Evolutionary conservation across 345 rosid genomes (phyloP).

Genomic region (Lenwebbia sp.): DNA sequence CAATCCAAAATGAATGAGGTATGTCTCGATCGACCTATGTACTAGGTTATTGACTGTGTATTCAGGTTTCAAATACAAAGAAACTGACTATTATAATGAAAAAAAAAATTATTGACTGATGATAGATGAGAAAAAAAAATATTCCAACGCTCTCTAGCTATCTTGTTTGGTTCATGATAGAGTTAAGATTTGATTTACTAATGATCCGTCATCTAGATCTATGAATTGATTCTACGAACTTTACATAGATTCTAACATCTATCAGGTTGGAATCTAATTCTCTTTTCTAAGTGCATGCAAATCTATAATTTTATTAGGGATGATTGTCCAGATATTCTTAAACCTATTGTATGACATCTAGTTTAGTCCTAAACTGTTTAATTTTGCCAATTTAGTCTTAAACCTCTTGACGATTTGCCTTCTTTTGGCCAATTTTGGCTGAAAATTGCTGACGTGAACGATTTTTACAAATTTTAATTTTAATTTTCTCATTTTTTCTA

Average conservation of each 20-base stretch:
- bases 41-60: background rate
- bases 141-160: background rate
- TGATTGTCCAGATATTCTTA: background rate
- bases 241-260: background rate
- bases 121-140: background rate
- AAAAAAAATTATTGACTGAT: background rate
- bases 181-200: background rate
- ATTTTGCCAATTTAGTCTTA: no score
- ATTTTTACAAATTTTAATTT: no score
- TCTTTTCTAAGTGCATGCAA: background rate
- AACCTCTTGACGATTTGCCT: no score
- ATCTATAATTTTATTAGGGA: background rate
- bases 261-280: background rate
- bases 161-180: background rate
- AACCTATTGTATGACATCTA: background rate
- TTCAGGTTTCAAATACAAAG: background rate
- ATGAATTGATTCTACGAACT: background rate
- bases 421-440: no score
- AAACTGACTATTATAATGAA: background rate
- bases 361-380: no score
- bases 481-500: no score
- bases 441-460: no score
- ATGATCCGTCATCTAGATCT: background rate
- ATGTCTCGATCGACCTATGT: background rate
- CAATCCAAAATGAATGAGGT: background rate